Evolutionary conservation across 306 rosid genomes (phyloP), one percentile per base, ranked within the genome.

Genomic region (Castanea crenata): DNA sequence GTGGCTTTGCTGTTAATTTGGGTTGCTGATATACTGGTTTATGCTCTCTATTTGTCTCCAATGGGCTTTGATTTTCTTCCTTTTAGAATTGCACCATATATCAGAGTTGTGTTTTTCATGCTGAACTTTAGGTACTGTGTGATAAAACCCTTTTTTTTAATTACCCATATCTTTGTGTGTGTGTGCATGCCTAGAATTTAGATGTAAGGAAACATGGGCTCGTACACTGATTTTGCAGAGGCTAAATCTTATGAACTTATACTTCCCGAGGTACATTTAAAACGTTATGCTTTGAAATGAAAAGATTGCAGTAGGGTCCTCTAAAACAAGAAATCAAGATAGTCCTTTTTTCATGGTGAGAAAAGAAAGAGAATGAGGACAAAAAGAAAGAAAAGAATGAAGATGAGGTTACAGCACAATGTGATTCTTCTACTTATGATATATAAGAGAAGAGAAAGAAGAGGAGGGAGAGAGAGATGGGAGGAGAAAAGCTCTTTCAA

Each of bases 11-110:
- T 87, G 14, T 55, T 86, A 57, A 76, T 90, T 79, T 83, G 91
- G 83, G 90, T 85, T 57, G 99, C 91, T 74, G 99, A 95, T 87
- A 63, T 88, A 74, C 71, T 91, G 89, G 81, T 85, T 79, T 92
- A 91, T 81, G 78, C 82, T 52, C 84, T 95, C 72, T 92, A 85
- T 86, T 79, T 88, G 86, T 95, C 99, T 55, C 91, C 97, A 0
- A 87, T 79, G 80, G 92, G 92, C 85, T 80, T 90, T 82, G 84
- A 87, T 84, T 90, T 73, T 75, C 91, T 92, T 79, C 99, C 99
- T 78, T 52, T 92, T 88, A 93, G 98, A 89, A 77, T 92, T 78
- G 97, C 99, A 55, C 99, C 99, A 59, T 95, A 95, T 86, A 51
- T 95, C 81, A 86, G 99, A 80, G 98, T 95, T 65, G 80, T 93